Conservation (phyloP, 2,329 filamentous ascomycete genomes). For the Neonectria magnoliae region DNA sequence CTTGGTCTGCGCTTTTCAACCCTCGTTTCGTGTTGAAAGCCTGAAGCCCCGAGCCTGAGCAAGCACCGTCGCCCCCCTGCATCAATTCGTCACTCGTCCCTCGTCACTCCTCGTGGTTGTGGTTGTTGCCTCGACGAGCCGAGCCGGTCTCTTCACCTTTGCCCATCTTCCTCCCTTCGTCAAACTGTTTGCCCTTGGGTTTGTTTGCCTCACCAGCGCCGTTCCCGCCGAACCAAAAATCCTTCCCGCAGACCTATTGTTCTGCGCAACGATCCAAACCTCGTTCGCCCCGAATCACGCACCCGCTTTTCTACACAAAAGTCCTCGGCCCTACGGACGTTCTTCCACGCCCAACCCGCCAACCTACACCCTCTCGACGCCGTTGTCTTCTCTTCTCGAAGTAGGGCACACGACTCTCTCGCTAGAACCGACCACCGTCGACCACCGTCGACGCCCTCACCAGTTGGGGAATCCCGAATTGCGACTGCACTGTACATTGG, state of each 20-base stretch:
- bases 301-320: constrained; percentile 18
- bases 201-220: constrained; percentile 29
- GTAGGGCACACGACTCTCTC: constrained; percentile 27
- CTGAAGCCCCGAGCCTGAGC: constrained; percentile 18
- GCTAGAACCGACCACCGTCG: constrained; percentile 18
- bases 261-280: constrained; percentile 13
- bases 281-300: constrained; percentile 13
- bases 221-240: constrained; percentile 29
- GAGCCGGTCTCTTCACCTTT: constrained; percentile 24
- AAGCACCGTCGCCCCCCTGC: constrained; percentile 24
- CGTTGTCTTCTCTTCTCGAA: constrained; percentile 11
- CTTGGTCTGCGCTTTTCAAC: constrained; percentile 32
- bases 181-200: constrained; percentile 25
- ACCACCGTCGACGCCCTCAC: constrained; percentile 32
- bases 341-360: constrained; percentile 6
- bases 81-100: constrained; percentile 29
- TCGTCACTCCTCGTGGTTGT: not conserved
- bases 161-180: constrained; percentile 26
- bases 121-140: constrained; percentile 35
- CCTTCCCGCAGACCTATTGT: constrained; percentile 27
- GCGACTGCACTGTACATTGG: constrained; percentile 34
- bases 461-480: constrained; percentile 34
- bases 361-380: constrained; percentile 22
- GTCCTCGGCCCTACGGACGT: constrained; percentile 32
- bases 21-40: constrained; percentile 27